phyloP scores from a whole-genome alignment of 73 alveolate genomes.

The Paramecium octaurelia region DNA sequence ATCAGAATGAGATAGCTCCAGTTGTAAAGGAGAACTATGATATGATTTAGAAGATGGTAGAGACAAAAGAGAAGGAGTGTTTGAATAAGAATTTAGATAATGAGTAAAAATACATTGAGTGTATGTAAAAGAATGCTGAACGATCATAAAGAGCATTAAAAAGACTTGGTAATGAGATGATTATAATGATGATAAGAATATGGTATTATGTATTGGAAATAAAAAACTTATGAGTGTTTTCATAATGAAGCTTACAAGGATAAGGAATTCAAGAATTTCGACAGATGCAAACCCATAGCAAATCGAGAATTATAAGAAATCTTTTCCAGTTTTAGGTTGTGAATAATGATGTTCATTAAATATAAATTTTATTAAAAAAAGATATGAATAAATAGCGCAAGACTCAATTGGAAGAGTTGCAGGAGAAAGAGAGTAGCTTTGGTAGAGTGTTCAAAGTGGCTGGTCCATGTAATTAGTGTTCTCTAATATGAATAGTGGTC shows the following conservation, averaged over 20 bases:
- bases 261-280: not conserved
- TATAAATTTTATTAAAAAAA: not conserved
- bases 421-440: slow-evolving; percentile 55
- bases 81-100: not conserved
- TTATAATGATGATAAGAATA: not conserved
- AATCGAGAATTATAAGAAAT: not conserved
- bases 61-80: not conserved
- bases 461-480: slow-evolving; percentile 60
- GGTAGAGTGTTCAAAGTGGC: slow-evolving; percentile 66
- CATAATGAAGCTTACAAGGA: not conserved
- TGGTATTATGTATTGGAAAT: slow-evolving; percentile 34
- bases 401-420: slow-evolving; percentile 59
- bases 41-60: not conserved
- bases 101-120: not conserved
- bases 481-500: slow-evolving; percentile 66
- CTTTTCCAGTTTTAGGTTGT: not conserved
- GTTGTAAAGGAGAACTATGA: not conserved
- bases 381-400: slow-evolving; percentile 9
- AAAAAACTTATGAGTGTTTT: slow-evolving; percentile 11
- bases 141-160: not conserved
- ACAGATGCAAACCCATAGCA: not conserved
- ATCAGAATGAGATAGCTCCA: not conserved
- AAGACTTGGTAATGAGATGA: not conserved
- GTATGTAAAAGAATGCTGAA: not conserved
- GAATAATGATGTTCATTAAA: not conserved